Conservation (phyloP, 2,329 filamentous ascomycete species). For the Cercospora citrullina region DNA sequence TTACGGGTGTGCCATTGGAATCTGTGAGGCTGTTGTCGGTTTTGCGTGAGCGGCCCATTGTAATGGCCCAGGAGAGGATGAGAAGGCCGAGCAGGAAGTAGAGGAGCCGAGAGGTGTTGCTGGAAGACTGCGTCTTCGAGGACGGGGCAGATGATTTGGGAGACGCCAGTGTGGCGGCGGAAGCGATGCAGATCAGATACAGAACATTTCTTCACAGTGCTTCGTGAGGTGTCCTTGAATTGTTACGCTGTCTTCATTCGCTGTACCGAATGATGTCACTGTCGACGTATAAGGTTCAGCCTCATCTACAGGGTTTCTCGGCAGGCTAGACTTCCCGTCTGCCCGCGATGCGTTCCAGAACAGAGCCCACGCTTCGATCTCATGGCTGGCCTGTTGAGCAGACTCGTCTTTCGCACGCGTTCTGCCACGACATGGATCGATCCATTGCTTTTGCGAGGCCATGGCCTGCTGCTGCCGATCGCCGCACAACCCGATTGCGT, state of each 20-base stretch:
- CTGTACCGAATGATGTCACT: background rate
- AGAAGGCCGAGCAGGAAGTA: conserved; percentile 16
- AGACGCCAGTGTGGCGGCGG: conserved; percentile 5
- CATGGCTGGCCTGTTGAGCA: background rate
- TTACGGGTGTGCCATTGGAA: conserved; percentile 38
- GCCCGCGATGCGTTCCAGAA: background rate
- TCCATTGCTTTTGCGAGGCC: background rate
- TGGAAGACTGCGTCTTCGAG: background rate
- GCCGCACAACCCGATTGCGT: background rate
- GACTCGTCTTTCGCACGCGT: background rate
- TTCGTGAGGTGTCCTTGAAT: background rate
- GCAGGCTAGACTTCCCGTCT: background rate
- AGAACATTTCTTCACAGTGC: too few species aligned
- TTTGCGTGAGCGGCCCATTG: conserved; percentile 23
- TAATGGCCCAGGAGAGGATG: conserved; percentile 18
- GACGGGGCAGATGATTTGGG: background rate
- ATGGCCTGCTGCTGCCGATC: background rate
- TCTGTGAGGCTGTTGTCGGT: conserved; percentile 13
- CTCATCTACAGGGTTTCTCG: background rate
- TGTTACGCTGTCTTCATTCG: background rate
- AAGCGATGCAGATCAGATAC: background rate
- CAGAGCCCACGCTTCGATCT: background rate
- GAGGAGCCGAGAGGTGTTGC: background rate
- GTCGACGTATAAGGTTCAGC: background rate
- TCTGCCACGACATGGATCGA: background rate